A percentile compares a stretch with the other conserved stretches of the same genome.
Evolutionary conservation across 2,329 filamentous ascomycete species (phyloP).

Genomic region (Zasmidium citrigriseum): DNA sequence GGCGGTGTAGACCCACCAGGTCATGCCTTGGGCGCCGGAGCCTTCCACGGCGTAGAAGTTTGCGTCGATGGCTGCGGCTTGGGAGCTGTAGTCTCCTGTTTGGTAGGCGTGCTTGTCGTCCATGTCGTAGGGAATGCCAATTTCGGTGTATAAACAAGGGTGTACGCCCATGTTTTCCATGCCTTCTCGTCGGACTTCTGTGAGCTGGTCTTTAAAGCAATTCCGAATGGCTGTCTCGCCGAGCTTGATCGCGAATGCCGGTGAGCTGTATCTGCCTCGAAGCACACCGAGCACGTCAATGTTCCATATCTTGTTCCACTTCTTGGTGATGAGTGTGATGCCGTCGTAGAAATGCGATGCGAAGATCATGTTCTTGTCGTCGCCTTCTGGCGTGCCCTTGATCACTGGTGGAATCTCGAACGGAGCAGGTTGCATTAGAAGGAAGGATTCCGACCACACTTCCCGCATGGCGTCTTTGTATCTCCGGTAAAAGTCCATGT

Average conservation of each 20-base stretch:
- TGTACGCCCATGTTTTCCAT: slow-evolving; percentile 85
- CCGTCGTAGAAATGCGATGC: slow-evolving; percentile 97
- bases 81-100: slow-evolving; percentile 91
- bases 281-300: slow-evolving; percentile 92
- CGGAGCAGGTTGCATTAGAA: slow-evolving; percentile 89
- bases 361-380: slow-evolving; percentile 88
- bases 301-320: slow-evolving; percentile 98
- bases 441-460: slow-evolving; percentile 76
- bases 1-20: slow-evolving; percentile 82
- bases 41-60: slow-evolving; percentile 93
- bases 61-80: slow-evolving; percentile 89
- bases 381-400: slow-evolving; percentile 76
- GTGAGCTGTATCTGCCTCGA: slow-evolving; percentile 82
- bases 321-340: slow-evolving; percentile 94
- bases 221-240: slow-evolving; percentile 94
- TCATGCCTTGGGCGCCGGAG: slow-evolving; percentile 78
- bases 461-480: slow-evolving; percentile 74
- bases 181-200: slow-evolving; percentile 80
- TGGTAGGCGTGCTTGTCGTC: slow-evolving; percentile 94
- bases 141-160: slow-evolving; percentile 88
- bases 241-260: slow-evolving; percentile 88
- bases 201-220: slow-evolving; percentile 85
- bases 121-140: slow-evolving; percentile 98
- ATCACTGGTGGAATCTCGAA: slow-evolving; percentile 87
- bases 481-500: slow-evolving; percentile 79